phyloP scores from a whole-genome alignment of 352 stramenopile genomes.

The Globisporangium barbulae region DNA sequence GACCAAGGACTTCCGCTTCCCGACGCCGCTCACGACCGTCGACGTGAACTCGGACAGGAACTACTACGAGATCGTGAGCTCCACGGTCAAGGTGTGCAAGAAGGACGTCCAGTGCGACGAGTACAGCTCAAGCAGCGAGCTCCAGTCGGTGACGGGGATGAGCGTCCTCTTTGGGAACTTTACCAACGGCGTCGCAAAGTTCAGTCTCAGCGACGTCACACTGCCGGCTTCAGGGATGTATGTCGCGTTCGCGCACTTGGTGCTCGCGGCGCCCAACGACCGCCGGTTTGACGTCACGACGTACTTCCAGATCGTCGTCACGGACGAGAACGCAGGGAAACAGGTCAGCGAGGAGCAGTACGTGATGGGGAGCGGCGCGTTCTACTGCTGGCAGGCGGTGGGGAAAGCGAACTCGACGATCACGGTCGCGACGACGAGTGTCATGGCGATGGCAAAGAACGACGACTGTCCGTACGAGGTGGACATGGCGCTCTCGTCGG shows the following conservation, averaged over 20 bases:
- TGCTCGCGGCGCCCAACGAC: constrained; percentile 26
- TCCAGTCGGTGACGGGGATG: neutral
- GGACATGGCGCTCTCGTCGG: constrained; percentile 27
- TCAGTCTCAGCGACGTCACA: constrained; percentile 30
- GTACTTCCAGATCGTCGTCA: constrained; percentile 52
- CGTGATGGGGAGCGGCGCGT: constrained; percentile 22
- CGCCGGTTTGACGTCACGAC: constrained; percentile 51
- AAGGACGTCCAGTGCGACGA: constrained; percentile 36
- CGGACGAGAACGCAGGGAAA: constrained; percentile 18
- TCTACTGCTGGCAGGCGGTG: constrained; percentile 50
- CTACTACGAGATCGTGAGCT: constrained; percentile 47
- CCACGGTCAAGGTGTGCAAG: constrained; percentile 45
- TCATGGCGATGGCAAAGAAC: constrained; percentile 30
- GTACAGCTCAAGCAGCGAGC: constrained; percentile 24
- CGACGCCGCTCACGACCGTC: constrained; percentile 31
- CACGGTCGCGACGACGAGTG: constrained; percentile 23
- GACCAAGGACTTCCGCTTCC: constrained; percentile 41
- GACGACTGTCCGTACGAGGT: constrained; percentile 44
- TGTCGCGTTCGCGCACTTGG: constrained; percentile 39
- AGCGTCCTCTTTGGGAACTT: constrained; percentile 31
- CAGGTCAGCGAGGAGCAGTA: constrained; percentile 26
- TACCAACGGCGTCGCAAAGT: constrained; percentile 23
- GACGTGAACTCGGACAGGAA: constrained; percentile 23
- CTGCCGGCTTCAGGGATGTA: constrained; percentile 35
- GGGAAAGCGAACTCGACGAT: constrained; percentile 19